Percentiles rank a stretch among this genome's conserved stretches.
Evolutionary conservation across 768 basidiomycete genomes (phyloP).

Genomic region (Tephrocybe sp.): DNA sequence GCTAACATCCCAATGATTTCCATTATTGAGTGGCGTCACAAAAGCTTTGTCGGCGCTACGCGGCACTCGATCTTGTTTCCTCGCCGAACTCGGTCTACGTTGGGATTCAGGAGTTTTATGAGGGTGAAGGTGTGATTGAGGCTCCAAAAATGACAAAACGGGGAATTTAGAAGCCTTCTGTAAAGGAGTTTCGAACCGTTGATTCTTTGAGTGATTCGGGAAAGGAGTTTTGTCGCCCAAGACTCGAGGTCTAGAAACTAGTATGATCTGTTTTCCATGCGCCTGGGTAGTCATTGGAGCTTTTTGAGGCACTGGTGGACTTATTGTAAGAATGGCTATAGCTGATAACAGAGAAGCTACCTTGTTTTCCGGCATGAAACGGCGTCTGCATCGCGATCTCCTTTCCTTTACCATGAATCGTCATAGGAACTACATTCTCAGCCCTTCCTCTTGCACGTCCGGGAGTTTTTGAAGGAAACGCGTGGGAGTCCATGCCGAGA

Average conservation of each 20-base stretch:
- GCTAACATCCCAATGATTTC: conserved; percentile 76
- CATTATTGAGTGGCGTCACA: conserved; percentile 64
- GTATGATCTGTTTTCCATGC: conserved; percentile 19
- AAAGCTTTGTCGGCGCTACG: conserved; percentile 48
- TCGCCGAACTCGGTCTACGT: conserved; percentile 63
- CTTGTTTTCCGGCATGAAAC: conserved; percentile 29
- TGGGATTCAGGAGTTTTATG: conserved; percentile 36
- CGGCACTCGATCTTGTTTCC: conserved; percentile 60
- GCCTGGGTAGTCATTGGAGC: conserved; percentile 20
- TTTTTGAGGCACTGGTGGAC: conserved; percentile 18
- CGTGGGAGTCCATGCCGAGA: conserved; percentile 25
- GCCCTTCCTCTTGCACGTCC: conserved; percentile 42
- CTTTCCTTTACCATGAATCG: conserved; percentile 46
- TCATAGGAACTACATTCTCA: conserved; percentile 47
- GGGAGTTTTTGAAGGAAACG: conserved; percentile 49
- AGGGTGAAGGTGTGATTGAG: conserved; percentile 16
- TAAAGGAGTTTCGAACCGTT: conserved; percentile 32
- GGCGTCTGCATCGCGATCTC: conserved; percentile 32
- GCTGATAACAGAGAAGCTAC: conserved; percentile 20
- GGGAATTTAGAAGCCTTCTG: conserved; percentile 31
- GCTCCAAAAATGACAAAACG: conserved; percentile 23
- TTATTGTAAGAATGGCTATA: neutral
- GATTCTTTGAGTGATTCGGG: conserved; percentile 50
- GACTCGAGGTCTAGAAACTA: conserved; percentile 36
- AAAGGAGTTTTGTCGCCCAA: conserved; percentile 77